Evolutionary conservation across 1,284 basidiomycete genomes (phyloP), one percentile per base, ranked within the genome.

Genomic region (Ceratobasidium sp.): DNA sequence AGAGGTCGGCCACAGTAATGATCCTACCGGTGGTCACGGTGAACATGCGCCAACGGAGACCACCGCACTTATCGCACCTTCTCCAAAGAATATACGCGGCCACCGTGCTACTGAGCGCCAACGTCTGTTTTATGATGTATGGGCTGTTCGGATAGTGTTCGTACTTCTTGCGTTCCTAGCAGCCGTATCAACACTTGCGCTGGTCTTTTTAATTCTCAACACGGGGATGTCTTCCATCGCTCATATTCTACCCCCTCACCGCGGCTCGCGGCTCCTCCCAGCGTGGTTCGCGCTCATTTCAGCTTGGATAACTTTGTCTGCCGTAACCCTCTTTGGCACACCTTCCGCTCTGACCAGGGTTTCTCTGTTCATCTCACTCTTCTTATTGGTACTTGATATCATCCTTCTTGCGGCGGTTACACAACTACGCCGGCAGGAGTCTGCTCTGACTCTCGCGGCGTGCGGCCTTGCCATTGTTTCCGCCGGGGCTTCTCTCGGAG

Each of bases 121-220:
- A 31, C 66, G 66, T n/a, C 56, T 51, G 24, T 69, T 53, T 22
- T 46, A 54, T 46, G 66, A 69, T 13, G 13, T 58, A n/a, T 75
- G 68, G 68, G 48, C 56, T 4, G 63, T 75, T 59, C 53, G 69
- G 3, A 19, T 66, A 29, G 31, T 65, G 9, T 64, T 75, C 48
- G 51, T 73, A 11, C 37, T 77, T 53, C 59, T 79, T 16, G 75
- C 76, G 31, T 72, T 76, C 24, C 74, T 78, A 56, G 76, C 78
- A n/a, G 64, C 74, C 27, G 37, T 73, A 11, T 58, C 76, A 39
- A 66, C 74, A 6, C 48, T 61, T 14, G 64, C 73, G 13, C 46
- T 76, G 14, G 43, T 64, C 24, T 41, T 76, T 4, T 65, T 78
- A 24, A 64, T 66, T 24, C 39, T 75, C 49, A 75, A 75, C 49